Evolutionary conservation across 2,329 filamentous ascomycete genomes (phyloP), one percentile per base, ranked within the genome.

Genomic region (Fusarium sp.): DNA sequence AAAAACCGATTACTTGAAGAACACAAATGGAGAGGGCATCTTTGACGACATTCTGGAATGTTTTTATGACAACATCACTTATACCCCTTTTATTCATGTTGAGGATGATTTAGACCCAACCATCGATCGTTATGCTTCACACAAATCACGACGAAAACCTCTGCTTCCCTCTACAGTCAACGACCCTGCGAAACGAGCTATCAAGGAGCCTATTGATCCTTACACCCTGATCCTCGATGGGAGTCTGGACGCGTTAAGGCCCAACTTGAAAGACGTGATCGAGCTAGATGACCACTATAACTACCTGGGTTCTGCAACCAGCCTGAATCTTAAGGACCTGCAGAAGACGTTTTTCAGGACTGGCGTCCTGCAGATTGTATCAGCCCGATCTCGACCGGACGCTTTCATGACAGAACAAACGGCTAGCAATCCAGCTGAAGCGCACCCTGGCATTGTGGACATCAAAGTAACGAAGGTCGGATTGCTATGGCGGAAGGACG

Each of bases 381-480:
- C 96, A 6, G 92, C 94, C 15, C 88, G 96, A 61, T 99, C 96
- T 43, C 87, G 96, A 30, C 96, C 96, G 0, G 95, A 97, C 77
- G 96, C 96, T 3, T 99, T 98, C 80, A 94, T 97, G 88, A 90
- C 91, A 1, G 93, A 96, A 67, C 90, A 92, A 72, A 94, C 92
- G 14, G 89, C 92, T 41, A 90, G 89, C 32, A 97, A 97, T 70
- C 93, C 94, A 0, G 85, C 92, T 25, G 93, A 96, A 65, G 92
- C 93, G 1, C 92, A 96, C 68, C 93, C 94, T 4, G 96, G 96
- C 14, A 91, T 99, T 60, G 95, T 99, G 13, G 95, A 98, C 78
- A 97, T 99, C 76, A 97, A 97, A 72, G 92, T 98, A 45, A 97
- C 95, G 44, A 99, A 98, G 78, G 94, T 99, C 49, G 96, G 96